Evolutionary conservation across 768 basidiomycete genomes (phyloP).

Genomic region (Lactifluus rugatus): DNA sequence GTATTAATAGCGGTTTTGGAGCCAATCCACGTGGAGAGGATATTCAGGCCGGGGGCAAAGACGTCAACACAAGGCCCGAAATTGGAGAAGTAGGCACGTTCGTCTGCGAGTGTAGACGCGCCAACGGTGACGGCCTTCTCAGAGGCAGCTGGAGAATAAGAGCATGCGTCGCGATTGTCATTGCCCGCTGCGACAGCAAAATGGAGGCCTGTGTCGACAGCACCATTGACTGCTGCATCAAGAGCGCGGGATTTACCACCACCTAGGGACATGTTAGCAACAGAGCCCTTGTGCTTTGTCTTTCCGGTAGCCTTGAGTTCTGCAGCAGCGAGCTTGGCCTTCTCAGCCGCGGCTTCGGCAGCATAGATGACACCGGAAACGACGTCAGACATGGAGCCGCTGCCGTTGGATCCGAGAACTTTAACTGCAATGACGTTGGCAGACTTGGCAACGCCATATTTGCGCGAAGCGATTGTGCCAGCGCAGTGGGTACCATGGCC

Average conservation of each 20-base stretch:
- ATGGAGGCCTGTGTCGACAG: constrained; percentile 79
- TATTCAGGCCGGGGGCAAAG: constrained; percentile 85
- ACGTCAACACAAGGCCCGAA: constrained; percentile 84
- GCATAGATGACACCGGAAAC: constrained; percentile 84
- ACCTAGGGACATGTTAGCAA: constrained; percentile 96
- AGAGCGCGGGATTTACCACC: constrained; percentile 85
- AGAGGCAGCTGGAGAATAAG: constrained; percentile 85
- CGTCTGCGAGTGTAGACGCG: constrained; percentile 74
- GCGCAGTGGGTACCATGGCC: constrained; percentile 96
- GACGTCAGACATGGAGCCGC: constrained; percentile 92
- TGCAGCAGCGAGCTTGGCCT: constrained; percentile 48
- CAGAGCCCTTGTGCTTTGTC: constrained; percentile 85
- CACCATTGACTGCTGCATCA: constrained; percentile 76
- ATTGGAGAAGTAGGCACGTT: constrained; percentile 91
- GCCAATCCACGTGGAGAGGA: constrained; percentile 75
- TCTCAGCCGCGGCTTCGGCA: constrained; percentile 39
- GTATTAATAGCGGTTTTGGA: constrained; percentile 47
- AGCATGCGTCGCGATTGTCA: constrained; percentile 83
- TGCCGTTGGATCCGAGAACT: constrained; percentile 89
- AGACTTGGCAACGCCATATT: constrained; percentile 93
- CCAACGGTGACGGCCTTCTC: constrained; percentile 91
- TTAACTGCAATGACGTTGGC: constrained; percentile 87
- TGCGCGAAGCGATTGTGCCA: constrained; percentile 87
- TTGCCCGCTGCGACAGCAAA: constrained; percentile 95
- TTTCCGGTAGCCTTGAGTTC: constrained; percentile 66